Evolutionary conservation across 345 rosid genomes (phyloP), one percentile per base, ranked within the genome.

Genomic region (Populus davidiana): DNA sequence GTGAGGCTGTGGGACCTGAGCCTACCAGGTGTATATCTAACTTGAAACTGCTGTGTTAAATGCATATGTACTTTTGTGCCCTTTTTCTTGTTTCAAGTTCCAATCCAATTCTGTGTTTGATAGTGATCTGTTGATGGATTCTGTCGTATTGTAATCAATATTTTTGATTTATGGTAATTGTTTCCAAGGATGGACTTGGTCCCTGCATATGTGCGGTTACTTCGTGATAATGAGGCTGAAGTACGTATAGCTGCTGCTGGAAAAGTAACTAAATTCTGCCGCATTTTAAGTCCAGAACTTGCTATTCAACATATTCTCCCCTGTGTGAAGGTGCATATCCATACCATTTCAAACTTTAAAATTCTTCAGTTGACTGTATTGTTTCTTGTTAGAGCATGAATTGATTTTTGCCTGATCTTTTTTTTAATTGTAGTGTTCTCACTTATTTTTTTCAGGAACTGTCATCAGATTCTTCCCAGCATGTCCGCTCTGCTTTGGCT

Each of bases 191-290:
- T 85, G 80, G 97, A 92, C 54, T 82, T 95, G 89, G 94, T 93
- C 62, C 99, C 98, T 69, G 97, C 99, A 72, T 95, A 93, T 84
- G 98, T 92, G 77, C 93, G 93, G 63, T 76, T 95, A 73, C 99
- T 95, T 73, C 93, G 98, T 39, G 99, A 95, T 76, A 92, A 91
- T 80, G 99, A 95, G 85, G 99, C 99, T 83, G 99, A 95, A 92
- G 98, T 95, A 59, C 93, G 99, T 44, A 95, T 93, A 79, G 99
- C 99, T 65, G 99, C 99, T 82, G 98, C 99, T 77, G 99, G 97
- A 10, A 93, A 93, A 90, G 96, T 93, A 59, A 93, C 99, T 1
- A 95, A 93, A 86, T 95, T 95, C 85, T 93, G 94, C 86, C 90
- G 91, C 81, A 93, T 93, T 75, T 83, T 95, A 81, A 92, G 80